Evolutionary conservation across 441 rosid genomes (phyloP).

Genomic region (Erodium moschatum): DNA sequence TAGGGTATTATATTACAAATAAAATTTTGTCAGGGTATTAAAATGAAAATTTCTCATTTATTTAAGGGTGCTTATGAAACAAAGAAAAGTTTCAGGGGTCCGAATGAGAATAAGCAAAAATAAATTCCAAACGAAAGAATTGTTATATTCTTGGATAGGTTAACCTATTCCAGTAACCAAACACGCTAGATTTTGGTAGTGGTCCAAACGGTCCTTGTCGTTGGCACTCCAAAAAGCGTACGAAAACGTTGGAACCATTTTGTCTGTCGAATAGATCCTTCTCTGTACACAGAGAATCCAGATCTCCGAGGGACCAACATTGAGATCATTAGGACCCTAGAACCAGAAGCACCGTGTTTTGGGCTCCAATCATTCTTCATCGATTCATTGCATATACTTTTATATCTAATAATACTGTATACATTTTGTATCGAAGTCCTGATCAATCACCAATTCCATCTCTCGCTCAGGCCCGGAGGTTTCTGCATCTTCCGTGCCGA

Average conservation of each 20-base stretch:
- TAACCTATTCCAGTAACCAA: background rate
- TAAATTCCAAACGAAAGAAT: background rate
- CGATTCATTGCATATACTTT: background rate
- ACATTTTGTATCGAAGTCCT: background rate
- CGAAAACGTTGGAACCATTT: background rate
- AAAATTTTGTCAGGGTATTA: no score
- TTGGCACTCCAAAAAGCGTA: background rate
- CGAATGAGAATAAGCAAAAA: background rate
- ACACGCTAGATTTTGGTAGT: background rate
- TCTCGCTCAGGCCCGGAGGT: slow-evolving; percentile 4
- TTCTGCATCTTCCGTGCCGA: background rate
- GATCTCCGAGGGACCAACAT: background rate
- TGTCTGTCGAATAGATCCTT: slow-evolving; percentile 1
- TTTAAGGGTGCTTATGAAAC: no score
- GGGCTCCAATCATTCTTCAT: background rate
- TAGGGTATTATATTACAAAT: no score
- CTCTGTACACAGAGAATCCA: background rate
- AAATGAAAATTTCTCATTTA: no score
- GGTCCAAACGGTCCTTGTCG: background rate
- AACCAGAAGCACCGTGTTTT: background rate
- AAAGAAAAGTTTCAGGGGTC: background rate
- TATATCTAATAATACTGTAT: background rate
- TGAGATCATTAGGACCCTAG: background rate
- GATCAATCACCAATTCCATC: background rate
- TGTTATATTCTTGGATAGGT: background rate